A percentile compares a stretch with the other conserved stretches of the same genome.
These are phyloP conservation scores for Ceratocystis harringtonii DNA, from an alignment of 2,329 filamentous ascomycete species.

Conservation along the genomic window DNA sequence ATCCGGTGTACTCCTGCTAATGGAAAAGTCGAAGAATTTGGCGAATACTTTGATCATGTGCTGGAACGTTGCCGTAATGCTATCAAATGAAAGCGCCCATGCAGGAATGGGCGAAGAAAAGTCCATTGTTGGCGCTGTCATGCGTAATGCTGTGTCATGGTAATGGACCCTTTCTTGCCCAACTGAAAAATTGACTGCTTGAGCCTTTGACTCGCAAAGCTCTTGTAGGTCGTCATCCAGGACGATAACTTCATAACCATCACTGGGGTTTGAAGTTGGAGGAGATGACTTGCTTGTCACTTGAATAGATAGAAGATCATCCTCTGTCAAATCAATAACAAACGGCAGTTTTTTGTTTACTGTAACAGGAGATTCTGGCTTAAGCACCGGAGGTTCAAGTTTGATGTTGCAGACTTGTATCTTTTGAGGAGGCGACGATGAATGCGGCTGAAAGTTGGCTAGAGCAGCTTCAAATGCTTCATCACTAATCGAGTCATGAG, in stretches of 20 bases:
- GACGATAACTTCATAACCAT: neutral
- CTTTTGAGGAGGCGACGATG: neutral
- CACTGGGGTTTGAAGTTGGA: neutral
- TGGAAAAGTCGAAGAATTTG: neutral
- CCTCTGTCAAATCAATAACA: constrained; percentile 5
- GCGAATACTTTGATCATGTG: neutral
- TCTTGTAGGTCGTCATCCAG: neutral
- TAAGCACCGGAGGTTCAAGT: constrained; percentile 11
- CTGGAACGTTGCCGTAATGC: neutral
- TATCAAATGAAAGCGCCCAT: constrained; percentile 19
- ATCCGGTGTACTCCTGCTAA: neutral
- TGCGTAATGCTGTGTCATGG: constrained; percentile 20
- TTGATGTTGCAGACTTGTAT: neutral
- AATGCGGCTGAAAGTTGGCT: neutral
- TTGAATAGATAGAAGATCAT: neutral
- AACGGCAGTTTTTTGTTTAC: neutral
- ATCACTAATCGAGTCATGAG: neutral
- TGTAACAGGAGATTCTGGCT: neutral
- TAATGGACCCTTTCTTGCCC: constrained; percentile 23
- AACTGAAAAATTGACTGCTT: constrained; percentile 3
- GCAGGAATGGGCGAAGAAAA: constrained; percentile 20
- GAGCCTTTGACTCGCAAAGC: neutral
- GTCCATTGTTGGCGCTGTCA: constrained; percentile 22
- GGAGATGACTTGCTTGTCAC: neutral
- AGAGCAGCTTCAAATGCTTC: constrained; percentile 7